Evolutionary conservation across 208 protist genomes (phyloP).

Genomic region (Leishmania lainsoni): DNA sequence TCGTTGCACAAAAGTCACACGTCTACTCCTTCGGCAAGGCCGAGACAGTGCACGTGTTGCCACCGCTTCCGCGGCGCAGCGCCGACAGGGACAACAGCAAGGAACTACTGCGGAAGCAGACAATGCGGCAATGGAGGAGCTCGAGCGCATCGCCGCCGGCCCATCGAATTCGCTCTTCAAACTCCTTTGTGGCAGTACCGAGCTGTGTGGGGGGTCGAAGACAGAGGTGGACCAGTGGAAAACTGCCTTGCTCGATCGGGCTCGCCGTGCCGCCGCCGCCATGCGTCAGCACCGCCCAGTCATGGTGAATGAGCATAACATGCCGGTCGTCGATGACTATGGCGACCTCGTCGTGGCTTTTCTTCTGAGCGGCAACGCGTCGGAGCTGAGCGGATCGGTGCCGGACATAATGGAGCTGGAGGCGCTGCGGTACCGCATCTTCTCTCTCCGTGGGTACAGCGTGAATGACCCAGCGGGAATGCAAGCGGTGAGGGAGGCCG

Average conservation of each 20-base stretch:
- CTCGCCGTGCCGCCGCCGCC: conserved; percentile 20
- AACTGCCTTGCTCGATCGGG: conserved; percentile 23
- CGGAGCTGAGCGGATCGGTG: conserved; percentile 53
- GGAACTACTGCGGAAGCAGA: conserved; percentile 22
- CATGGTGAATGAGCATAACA: conserved; percentile 33
- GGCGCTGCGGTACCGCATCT: conserved; percentile 79
- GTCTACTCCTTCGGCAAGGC: conserved; percentile 70
- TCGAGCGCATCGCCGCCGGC: conserved; percentile 13
- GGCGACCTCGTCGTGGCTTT: conserved; percentile 81
- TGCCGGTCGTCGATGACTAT: conserved; percentile 49
- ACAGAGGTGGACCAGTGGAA: conserved; percentile 21
- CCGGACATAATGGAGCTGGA: conserved; percentile 81
- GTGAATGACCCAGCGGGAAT: conserved; percentile 42
- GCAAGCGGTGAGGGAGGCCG: conserved; percentile 19
- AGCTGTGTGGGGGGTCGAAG: conserved; percentile 17
- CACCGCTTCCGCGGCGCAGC: conserved; percentile 44
- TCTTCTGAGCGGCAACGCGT: conserved; percentile 58
- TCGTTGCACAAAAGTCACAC: conserved; percentile 72
- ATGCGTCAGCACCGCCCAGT: conserved; percentile 18
- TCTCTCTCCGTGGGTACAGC: conserved; percentile 66
- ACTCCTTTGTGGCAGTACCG: conserved; percentile 20
- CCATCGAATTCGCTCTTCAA: conserved; percentile 33
- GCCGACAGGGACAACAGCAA: conserved; percentile 18
- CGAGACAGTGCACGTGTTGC: conserved; percentile 84
- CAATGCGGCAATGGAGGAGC: conserved; percentile 6